A percentile compares a stretch with the other conserved stretches of the same genome.
These are phyloP conservation scores for Hemisphaericaspora subhashii DNA, from an alignment of 1,139 yeast genomes.

Conservation along the genomic window DNA sequence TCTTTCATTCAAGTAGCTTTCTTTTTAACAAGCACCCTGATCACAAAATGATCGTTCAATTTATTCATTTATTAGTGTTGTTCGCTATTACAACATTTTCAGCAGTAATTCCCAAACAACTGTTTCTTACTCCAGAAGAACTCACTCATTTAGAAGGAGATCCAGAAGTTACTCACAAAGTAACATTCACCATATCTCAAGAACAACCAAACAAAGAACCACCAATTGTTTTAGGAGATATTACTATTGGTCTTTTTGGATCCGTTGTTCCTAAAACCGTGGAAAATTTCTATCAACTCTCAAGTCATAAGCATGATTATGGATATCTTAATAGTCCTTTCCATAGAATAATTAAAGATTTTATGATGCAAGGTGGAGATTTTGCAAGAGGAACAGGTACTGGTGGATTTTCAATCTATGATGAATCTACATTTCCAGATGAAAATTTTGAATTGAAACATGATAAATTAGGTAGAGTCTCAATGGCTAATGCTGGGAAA, in stretches of 20 bases:
- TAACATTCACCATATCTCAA: conserved; percentile 22
- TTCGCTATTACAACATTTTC: background rate
- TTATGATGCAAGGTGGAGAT: conserved; percentile 45
- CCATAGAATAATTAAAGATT: conserved; percentile 39
- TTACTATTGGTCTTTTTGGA: conserved; percentile 29
- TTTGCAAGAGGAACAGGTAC: conserved; percentile 25
- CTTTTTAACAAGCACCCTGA: too few relatives aligned
- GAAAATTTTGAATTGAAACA: conserved; percentile 38
- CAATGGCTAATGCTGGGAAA: conserved; percentile 46
- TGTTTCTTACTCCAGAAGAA: conserved; percentile 13
- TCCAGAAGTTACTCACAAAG: conserved; percentile 30
- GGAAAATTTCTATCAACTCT: conserved; percentile 34
- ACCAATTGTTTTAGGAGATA: conserved; percentile 19
- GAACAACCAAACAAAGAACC: conserved; percentile 12
- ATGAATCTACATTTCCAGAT: conserved; percentile 31
- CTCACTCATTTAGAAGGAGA: conserved; percentile 19
- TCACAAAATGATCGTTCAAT: background rate
- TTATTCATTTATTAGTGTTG: background rate
- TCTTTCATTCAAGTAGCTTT: too few relatives aligned
- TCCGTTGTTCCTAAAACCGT: conserved; percentile 39
- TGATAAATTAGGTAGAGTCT: conserved; percentile 37
- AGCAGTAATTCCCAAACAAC: background rate
- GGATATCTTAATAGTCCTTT: conserved; percentile 34
- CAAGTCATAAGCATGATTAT: conserved; percentile 33
- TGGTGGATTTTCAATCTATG: conserved; percentile 35